A percentile compares a stretch with the other conserved stretches of the same genome.
Conservation (phyloP, 306 rosid species). For the Geum urbanum region DNA sequence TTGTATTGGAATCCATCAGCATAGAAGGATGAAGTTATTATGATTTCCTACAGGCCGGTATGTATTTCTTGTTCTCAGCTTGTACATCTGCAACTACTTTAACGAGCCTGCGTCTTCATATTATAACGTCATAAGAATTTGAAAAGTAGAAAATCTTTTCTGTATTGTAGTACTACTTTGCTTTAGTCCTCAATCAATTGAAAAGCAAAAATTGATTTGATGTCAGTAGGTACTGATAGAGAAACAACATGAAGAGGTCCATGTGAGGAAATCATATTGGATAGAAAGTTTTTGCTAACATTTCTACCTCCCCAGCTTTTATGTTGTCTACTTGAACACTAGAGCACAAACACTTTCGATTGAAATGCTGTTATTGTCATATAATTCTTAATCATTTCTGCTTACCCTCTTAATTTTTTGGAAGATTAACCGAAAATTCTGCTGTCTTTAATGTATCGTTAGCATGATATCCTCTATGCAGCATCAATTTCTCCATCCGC, state of each 20-base stretch:
- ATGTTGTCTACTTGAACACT: slow-evolving; percentile 25
- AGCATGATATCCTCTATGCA: too few relatives aligned
- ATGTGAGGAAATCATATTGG: slow-evolving; percentile 18
- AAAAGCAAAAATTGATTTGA: slow-evolving; percentile 32
- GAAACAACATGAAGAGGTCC: background rate
- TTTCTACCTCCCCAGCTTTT: slow-evolving; percentile 7
- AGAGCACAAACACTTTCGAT: slow-evolving; percentile 14
- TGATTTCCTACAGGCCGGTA: slow-evolving; percentile 16
- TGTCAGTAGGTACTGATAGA: slow-evolving; percentile 7
- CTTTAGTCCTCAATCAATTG: slow-evolving; percentile 21
- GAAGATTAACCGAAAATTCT: background rate
- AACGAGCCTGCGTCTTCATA: slow-evolving; percentile 19
- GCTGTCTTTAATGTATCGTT: background rate
- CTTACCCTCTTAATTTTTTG: background rate
- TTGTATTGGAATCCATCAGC: slow-evolving; percentile 37
- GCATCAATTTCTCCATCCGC: too few relatives aligned
- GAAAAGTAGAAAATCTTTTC: slow-evolving; percentile 29
- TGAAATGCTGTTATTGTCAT: background rate
- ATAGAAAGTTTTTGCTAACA: slow-evolving; percentile 3
- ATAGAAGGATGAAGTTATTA: slow-evolving; percentile 18
- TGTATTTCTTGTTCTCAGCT: slow-evolving; percentile 9
- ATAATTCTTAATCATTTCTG: background rate
- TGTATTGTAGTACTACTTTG: slow-evolving; percentile 28
- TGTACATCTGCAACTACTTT: slow-evolving; percentile 4
- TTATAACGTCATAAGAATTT: slow-evolving; percentile 19